Conservation (phyloP, 2,329 filamentous ascomycete genomes). For the Sordariomycetes sp. region DNA sequence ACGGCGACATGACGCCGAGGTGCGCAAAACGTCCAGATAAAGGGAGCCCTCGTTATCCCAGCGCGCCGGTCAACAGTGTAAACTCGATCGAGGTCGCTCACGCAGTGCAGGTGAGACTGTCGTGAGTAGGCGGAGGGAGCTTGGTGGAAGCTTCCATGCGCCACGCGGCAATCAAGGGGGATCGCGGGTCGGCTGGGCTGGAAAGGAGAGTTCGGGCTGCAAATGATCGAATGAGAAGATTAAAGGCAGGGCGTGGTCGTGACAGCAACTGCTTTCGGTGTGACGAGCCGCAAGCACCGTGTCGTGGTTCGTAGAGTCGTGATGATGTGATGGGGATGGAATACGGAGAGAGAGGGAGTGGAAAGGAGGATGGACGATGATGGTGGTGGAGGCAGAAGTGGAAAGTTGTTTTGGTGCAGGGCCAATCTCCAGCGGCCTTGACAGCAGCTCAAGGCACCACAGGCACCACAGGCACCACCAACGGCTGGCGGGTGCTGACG, state of each 20-base stretch:
- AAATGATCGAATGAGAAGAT: conserved; percentile 4
- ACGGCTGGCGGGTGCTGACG: too few species aligned
- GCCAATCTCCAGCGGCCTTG: too few species aligned
- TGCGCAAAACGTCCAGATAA: conserved; percentile 14
- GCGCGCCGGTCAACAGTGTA: too few species aligned
- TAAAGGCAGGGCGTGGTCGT: not conserved
- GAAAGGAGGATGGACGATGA: too few species aligned
- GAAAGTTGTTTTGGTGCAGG: too few species aligned
- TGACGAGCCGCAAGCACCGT: too few species aligned
- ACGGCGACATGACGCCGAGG: conserved; percentile 48
- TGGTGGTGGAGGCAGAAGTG: too few species aligned
- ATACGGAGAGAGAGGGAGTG: too few species aligned
- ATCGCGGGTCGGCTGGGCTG: not conserved
- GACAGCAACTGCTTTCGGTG: conserved; percentile 1
- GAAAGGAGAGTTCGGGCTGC: conserved; percentile 1
- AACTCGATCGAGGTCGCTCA: not conserved
- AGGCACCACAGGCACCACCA: too few species aligned
- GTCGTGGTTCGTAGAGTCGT: too few species aligned
- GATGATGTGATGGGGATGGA: too few species aligned
- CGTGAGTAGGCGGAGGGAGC: conserved; percentile 12
- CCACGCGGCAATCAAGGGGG: conserved; percentile 16
- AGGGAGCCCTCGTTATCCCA: conserved; percentile 13
- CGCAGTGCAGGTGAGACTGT: conserved; percentile 1
- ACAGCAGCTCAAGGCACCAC: too few species aligned
- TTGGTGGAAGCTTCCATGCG: conserved; percentile 27